Base-by-base conservation (phyloP, 257 asterid genomes). In the Rubia yunnanensis region DNA sequence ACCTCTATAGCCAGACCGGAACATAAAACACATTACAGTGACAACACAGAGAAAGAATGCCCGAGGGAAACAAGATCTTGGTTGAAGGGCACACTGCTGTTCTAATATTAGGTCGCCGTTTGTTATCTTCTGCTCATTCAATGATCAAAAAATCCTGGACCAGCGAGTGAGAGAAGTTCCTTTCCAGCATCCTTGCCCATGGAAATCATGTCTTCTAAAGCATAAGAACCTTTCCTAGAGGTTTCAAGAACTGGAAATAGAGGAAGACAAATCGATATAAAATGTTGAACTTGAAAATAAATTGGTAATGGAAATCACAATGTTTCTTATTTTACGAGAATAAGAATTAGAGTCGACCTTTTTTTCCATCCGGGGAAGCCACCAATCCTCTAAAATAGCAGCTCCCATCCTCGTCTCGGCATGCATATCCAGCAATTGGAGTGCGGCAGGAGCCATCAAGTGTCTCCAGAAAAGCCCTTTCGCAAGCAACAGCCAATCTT, bases 381-480 rank as follows among this genome's bases (percentile, higher is more conserved):
- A 92, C 88, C 72, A 89, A 74, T 56, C 96, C 98, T 79, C 75
- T 84, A 66, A 92, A 87, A 58, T 80, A 14, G 63, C 98, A 89
- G 69, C 84, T 80, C 27, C 98, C 98, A 69, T 84, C 85, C 74
- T 79, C 87, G 20, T 83, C 88, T 24, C 84, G 81, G 50, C 70
- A 65, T 23, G 98, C 96, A 56, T 89, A 89, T 64, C 98, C 98
- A 68, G 98, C 96, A 60, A 89, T 89, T 35, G 98, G 98, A 28
- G 96, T 92, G 39, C 95, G 95, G 54, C 98, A 92, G 31, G 98
- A 92, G 34, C 98, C 98, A 59, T 92, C 98, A 59, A 92, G 72
- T 57, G 84, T 79, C 74, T 72, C 83, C 1, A 92, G 84, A 78
- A 92, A 92, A 44, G 96, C 96, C 76, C 98, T 89, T 86, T 92